Base-by-base conservation (phyloP, 2,329 filamentous ascomycete genomes). In the Bipolaris sorokiniana region DNA sequence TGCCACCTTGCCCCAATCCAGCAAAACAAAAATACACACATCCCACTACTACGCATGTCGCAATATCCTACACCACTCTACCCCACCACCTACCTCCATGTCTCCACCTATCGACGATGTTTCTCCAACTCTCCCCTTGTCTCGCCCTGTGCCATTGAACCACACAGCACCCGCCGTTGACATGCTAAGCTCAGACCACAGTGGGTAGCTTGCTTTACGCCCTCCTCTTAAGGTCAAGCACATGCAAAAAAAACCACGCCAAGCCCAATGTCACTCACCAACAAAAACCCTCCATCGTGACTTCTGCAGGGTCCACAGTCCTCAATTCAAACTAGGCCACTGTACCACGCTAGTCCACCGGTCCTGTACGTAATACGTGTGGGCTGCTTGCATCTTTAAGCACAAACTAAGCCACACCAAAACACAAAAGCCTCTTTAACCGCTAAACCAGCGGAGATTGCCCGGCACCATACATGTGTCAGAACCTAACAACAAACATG, bases 351-450 rank as follows among this genome's bases (percentile, higher is more conserved):
- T 63, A 54, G 44, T 50, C 50, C 46, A 47, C 45, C 56, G 47
- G 57, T 38, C 40, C 53, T 56, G 56, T 68, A 69, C 66, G 65
- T 69, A 69, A 69, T 58, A 55, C 38, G 47, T 54, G 56, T 51
- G 56, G 46, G 44, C 37, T 60, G 45, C 50, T 42, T 51, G 58
- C 60, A 62, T 63, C 57, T 46, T 62, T 44, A 58, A 52, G 26
- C 48, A 54, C 33, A 55, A 49, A 50, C 59, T 58, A 66, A 65
- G 54, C 61, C 47, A 50, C 59, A 26, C 48, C 45, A 53, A 47
- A 48, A 48, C 28, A 37, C 36, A 37, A 47, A 47, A 54, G 44
- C 47, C 58, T 59, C 60, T 61, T 63, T 59, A 62, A 59, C 60
- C 57, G 40, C 45, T 36, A 34, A 34, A 26, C 50, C 54, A 47